Evolutionary conservation across 345 rosid species (phyloP).

Genomic region (Eucalyptus sp.): DNA sequence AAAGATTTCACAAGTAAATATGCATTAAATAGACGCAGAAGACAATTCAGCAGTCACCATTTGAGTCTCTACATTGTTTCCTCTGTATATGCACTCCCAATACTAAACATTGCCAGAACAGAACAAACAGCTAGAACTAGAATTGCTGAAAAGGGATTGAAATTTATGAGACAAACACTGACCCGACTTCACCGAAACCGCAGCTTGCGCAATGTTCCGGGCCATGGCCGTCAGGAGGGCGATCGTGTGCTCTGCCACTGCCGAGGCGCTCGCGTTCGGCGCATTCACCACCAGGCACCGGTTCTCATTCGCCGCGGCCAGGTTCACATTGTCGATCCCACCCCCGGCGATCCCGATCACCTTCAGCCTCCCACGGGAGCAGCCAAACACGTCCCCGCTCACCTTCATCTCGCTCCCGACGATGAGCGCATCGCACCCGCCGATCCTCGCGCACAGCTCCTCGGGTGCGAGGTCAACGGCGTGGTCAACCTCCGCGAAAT

Average conservation of each 20-base stretch:
- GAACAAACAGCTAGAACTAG: background rate
- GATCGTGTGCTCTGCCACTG: constrained; percentile 88
- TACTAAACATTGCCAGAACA: background rate
- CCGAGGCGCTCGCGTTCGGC: constrained; percentile 77
- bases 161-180: background rate
- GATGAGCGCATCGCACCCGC: constrained; percentile 72
- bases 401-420: constrained; percentile 82
- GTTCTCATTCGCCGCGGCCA: constrained; percentile 76
- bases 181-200: constrained; percentile 87
- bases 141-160: background rate
- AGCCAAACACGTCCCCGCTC: constrained; percentile 58
- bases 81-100: background rate
- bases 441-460: constrained; percentile 81
- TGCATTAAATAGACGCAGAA: background rate
- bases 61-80: background rate
- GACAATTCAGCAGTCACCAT: background rate
- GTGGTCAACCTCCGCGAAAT: constrained; percentile 51
- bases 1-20: background rate
- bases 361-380: constrained; percentile 63
- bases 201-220: constrained; percentile 75
- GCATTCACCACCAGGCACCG: constrained; percentile 89
- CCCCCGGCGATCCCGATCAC: constrained; percentile 92
- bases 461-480: constrained; percentile 65
- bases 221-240: constrained; percentile 87
- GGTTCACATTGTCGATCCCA: constrained; percentile 89